phyloP scores from a whole-genome alignment of 495 filamentous ascomycete genomes.

The Penicillium egyptiacum region DNA sequence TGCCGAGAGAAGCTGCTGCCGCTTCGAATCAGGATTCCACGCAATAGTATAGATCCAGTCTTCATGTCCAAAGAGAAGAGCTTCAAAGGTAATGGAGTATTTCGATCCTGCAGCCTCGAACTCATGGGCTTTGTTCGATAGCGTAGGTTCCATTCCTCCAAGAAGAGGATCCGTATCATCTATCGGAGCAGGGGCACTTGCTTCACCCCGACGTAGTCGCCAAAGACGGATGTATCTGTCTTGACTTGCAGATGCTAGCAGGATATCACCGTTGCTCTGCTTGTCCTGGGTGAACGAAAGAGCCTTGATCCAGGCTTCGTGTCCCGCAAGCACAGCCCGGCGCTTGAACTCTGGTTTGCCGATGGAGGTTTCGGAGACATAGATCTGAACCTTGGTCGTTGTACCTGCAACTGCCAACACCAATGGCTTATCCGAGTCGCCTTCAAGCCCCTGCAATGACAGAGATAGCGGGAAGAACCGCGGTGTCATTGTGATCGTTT shows the following conservation, averaged over 20 bases:
- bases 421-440: conserved; percentile 47
- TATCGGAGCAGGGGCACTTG: conserved; percentile 28
- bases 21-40: conserved; percentile 62
- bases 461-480: conserved; percentile 78
- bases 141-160: conserved; percentile 56
- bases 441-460: conserved; percentile 60
- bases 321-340: conserved; percentile 77
- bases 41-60: conserved; percentile 92
- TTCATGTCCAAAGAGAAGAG: conserved; percentile 90
- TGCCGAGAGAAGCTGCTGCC: conserved; percentile 77
- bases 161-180: conserved; percentile 56
- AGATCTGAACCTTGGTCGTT: conserved; percentile 72
- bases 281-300: conserved; percentile 72
- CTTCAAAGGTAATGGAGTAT: conserved; percentile 90
- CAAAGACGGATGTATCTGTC: conserved; percentile 97
- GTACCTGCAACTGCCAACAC: conserved; percentile 85
- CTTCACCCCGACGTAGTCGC: conserved; percentile 72
- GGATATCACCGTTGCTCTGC: conserved; percentile 59
- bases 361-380: conserved; percentile 50
- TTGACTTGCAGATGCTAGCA: conserved; percentile 92
- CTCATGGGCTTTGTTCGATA: conserved; percentile 86
- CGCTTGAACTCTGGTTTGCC: conserved; percentile 57
- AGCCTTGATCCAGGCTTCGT: conserved; percentile 93
- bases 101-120: conserved; percentile 56
- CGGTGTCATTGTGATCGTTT: conserved; percentile 71